Base-by-base conservation (phyloP, 306 rosid genomes). In the Styphnolobium japonicum region DNA sequence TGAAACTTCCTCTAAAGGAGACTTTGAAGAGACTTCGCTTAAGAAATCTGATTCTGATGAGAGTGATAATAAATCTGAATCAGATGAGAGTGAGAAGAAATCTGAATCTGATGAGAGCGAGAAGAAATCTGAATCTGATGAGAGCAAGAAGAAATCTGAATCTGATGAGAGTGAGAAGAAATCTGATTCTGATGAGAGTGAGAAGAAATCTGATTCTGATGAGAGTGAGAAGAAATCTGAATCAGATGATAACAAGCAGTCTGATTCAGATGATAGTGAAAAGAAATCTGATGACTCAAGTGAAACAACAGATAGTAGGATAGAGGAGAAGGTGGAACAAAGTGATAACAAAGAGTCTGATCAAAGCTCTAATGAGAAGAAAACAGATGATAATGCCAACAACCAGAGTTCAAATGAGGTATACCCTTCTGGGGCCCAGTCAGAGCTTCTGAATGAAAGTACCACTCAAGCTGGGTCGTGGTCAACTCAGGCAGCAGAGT, bases 381-480 rank as follows among this genome's bases (percentile, higher is more conserved):
- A 82, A 76, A 83, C 86, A 57, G 85, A 86, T 53, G 88, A 65
- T 60, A 82, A 71, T 74, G 42, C 83, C 85, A 73, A 83, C 80
- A 87, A 55, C 78, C 84, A 71, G 82, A 64, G 40, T 79, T 83
- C 89, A 71, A 71, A 55, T 25, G 97, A 91, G 82, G 90, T 78
- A 27, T 88, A 66, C 76, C 95, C 97, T 53, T 86, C 98, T 19
- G 92, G 85, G 37, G 93, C 90, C 73, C 97, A 90, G 90, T 75
- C 96, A 18, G 98, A 95, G 81, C 91, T 92, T 85, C 73, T 87
- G 84, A 92, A 88, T 60, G 99, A 95, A 84, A 91, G 80, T 67
- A 51, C 88, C 25, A 78, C 89, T 36, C 88, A 82, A 80, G 84
- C 45, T 73, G 88, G 96, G n/a, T 80, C 97, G 39, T 95, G 83